Evolutionary conservation across 1,139 yeast genomes (phyloP).

Genomic region (Arxiozyma heterogenica): DNA sequence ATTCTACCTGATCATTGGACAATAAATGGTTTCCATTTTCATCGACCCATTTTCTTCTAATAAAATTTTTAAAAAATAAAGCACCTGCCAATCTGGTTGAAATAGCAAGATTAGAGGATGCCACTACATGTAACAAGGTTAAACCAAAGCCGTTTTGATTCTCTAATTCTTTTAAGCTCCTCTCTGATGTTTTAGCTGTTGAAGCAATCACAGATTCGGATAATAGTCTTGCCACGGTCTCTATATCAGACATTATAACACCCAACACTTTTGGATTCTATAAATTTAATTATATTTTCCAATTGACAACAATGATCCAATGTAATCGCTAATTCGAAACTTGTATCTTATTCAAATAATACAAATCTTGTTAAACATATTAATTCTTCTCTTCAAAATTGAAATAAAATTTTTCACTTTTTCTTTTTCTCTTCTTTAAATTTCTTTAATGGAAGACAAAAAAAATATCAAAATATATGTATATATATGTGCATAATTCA

Average conservation of each 20-base stretch:
- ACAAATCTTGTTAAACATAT: not conserved
- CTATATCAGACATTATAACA: constrained; percentile 31
- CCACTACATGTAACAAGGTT: constrained; percentile 67
- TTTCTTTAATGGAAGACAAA: not conserved
- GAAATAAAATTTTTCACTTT: not conserved
- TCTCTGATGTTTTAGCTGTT: constrained; percentile 54
- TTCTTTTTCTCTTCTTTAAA: not conserved
- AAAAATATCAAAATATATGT: too few relatives aligned
- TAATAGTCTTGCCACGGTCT: constrained; percentile 29
- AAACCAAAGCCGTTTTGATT: constrained; percentile 63
- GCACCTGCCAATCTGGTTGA: constrained; percentile 81
- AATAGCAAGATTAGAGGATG: constrained; percentile 45
- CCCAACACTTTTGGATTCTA: not conserved
- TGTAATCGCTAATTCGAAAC: too few relatives aligned
- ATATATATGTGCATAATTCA: too few relatives aligned
- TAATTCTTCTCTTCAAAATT: not conserved
- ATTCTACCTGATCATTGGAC: constrained; percentile 49
- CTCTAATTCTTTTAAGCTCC: constrained; percentile 52
- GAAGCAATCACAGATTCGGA: constrained; percentile 35
- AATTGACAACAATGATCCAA: not conserved
- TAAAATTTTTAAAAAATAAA: constrained; percentile 78
- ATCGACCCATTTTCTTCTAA: constrained; percentile 80
- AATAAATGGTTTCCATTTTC: constrained; percentile 75
- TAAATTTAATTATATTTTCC: not conserved
- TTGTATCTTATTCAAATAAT: too few relatives aligned